Evolutionary conservation across 176 grass and related monocot genomes (phyloP), one percentile per base, ranked within the genome.

Genomic region (Raddia distichophylla): DNA sequence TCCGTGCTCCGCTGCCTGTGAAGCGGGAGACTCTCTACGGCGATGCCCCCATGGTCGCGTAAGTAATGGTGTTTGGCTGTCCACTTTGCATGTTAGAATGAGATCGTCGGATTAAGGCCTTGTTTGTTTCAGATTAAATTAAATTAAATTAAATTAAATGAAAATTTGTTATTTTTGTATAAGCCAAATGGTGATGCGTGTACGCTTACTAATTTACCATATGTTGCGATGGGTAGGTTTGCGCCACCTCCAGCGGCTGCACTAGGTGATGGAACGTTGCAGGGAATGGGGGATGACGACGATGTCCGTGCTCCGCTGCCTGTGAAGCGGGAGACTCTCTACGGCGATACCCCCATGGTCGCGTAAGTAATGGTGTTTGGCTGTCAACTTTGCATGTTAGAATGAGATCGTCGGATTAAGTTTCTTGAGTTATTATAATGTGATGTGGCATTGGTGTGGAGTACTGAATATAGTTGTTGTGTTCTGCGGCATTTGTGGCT

Each of bases 11-110:
- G 12, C 65, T 99, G 16, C 96, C 93, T 8, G 85, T 84, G 10
- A 96, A 89, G 76, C 89, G 96, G 69, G 96, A 99, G 63, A 99
- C 96, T 14, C 85, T 99, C 60, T 99, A 99, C 40, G 96, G 93
- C 48, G 96, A 93, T 72, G 40, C 51, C 22, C 75, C 91, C 0
- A 10, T 87, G 72, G 40, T 72, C 6, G 35, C 84, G 93, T 91
- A 89, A 76, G 89, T 76, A 18, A 48, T 3, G 49, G 2, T 42
- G 55, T 18, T 85, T 63, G 0, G 3, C 13, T 44, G 33, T 6
- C 6, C 6, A 54, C 19, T 77, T 44, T 6, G 12, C 48, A 55
- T 73, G 58, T 52, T 70, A 53, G 33, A 42, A 63, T 33, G 33
- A n/a, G n/a, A n/a, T n/a, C n/a, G n/a, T n/a, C n/a, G n/a, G n/a